Base-by-base conservation (phyloP, 495 filamentous ascomycete genomes). In the Clohesyomyces aquaticus region DNA sequence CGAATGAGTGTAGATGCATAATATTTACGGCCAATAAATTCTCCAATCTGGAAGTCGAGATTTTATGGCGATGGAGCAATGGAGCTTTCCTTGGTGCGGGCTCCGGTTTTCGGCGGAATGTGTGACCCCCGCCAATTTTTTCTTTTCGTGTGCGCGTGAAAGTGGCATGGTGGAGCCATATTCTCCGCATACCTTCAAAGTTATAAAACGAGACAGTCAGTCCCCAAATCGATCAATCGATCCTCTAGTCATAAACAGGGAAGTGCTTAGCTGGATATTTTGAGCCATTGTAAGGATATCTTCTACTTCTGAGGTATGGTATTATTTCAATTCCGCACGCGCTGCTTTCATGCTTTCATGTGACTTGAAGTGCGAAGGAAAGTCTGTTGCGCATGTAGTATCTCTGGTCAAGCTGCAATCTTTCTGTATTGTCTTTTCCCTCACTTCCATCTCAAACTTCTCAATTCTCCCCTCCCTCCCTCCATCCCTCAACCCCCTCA, bases 31-130 rank as follows among this genome's bases (percentile, higher is more conserved):
- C n/a, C n/a, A n/a, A n/a, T n/a, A n/a, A n/a, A n/a, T n/a, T n/a
- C n/a, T n/a, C n/a, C n/a, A n/a, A n/a, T n/a, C n/a, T n/a, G n/a
- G n/a, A n/a, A n/a, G n/a, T n/a, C n/a, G n/a, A n/a, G n/a, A n/a
- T n/a, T n/a, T n/a, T n/a, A n/a, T 12, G 47, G n/a, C 10, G 47
- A 50, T 26, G 47, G 47, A 50, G 47, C 18, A 23, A 25, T 50
- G 18, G 18, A 50, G 43, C 4, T 8, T n/a, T 47, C 35, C 6
- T 22, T 23, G 46, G 49, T 42, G 26, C 43, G 46, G 59, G 59
- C 49, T 62, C 59, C 59, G 59, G 49, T 62, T 45, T 62, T 62
- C 59, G 59, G 59, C 59, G 59, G 49, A n/a, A 16, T 12, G 43
- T 62, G 18, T 41, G 29, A 28, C 59, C 21, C 48, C 25, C 35